Base-by-base conservation (phyloP, 176 grass and related monocot species). In the Calamus simplicifolius region DNA sequence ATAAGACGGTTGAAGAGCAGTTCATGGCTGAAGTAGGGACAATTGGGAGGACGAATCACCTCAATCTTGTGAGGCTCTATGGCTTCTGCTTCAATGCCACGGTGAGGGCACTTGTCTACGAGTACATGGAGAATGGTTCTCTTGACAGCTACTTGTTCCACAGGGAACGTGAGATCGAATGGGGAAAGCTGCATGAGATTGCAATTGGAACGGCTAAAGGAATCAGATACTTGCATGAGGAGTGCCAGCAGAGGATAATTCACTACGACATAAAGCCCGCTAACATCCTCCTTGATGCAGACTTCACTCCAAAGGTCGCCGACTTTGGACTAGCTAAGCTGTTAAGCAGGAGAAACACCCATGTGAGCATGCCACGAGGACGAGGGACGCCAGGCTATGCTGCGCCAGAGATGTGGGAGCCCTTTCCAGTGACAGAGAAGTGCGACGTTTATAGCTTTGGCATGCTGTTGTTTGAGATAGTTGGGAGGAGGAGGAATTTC, bases 251-350 rank as follows among this genome's bases (percentile, higher is more conserved):
- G 38, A 21, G 12, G 61, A 63, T 63, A n/a, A 49, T 63, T 14
- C 61, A 63, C 61, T 63, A 63, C 38, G 61, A 63, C 35, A 63
- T 63, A 8, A 63, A 63, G 38, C 61, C 61, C 0, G 61, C 18
- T 0, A 63, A 63, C 61, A 49, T 63, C 61, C 61, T 63, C 4
- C 61, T 63, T 19, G 35, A 23, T 19, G 5, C 31, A 31, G 25
- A 49, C 31, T 63, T 63, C 61, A 63, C 5, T 12, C 19, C 61
- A 2, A 63, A 63, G 28, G 61, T 63, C 4, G 61, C 61, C 4
- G 61, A 63, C 38, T 63, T 63, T 25, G 61, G 61, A 8, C 38
- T 63, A 17, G 61, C 61, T 16, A 63, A 63, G 61, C 30, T 63
- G n/a, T 15, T 23, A 13, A 16, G 19, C 19, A 23, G 35, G 61